Conservation (phyloP, 257 asterid species). For the Solanum paucissectum region DNA sequence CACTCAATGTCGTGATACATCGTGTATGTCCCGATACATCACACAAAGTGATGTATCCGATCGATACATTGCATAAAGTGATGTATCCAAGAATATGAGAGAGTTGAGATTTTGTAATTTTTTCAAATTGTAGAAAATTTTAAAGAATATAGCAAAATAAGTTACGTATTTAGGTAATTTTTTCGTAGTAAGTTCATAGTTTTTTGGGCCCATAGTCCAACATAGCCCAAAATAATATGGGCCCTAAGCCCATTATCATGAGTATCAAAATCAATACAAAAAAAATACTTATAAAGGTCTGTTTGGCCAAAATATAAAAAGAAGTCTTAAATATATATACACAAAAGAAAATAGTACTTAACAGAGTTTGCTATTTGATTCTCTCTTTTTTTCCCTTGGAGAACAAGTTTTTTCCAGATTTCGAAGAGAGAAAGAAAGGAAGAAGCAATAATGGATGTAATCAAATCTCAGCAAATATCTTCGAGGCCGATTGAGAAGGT, state of each 20-base stretch:
- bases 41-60: no score
- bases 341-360: neutral
- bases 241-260: neutral
- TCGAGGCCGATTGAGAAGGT: slow-evolving; percentile 81
- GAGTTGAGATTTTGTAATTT: no score
- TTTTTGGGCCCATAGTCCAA: neutral
- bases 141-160: no score
- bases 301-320: neutral
- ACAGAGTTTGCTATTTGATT: neutral
- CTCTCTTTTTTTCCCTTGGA: neutral
- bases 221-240: neutral
- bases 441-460: slow-evolving; percentile 50
- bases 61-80: no score
- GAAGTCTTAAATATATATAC: neutral
- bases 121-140: no score
- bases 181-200: no score
- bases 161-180: no score
- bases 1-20: no score
- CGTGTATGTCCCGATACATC: no score
- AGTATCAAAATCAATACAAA: neutral
- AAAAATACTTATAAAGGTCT: no score
- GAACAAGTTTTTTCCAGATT: neutral
- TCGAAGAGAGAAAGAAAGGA: neutral
- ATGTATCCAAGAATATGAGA: no score
- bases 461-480: slow-evolving; percentile 78